These are phyloP conservation scores for Suillus hirtellus DNA, from an alignment of 768 basidiomycete species.

Conservation along the genomic window DNA sequence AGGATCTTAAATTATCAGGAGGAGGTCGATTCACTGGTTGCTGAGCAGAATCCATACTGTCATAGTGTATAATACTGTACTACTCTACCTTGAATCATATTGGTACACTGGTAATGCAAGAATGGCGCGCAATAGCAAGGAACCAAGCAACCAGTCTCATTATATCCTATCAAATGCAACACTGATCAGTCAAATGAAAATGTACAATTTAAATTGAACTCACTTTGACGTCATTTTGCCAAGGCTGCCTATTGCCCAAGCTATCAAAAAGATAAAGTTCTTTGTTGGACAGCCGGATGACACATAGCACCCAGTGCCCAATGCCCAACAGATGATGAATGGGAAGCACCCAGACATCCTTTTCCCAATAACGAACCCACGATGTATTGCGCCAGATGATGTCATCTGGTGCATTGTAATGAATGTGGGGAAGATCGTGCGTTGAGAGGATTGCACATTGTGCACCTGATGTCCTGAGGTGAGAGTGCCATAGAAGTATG, in stretches of 20 bases:
- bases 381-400: constrained; percentile 25
- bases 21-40: not conserved
- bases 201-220: not conserved
- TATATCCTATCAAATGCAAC: not conserved
- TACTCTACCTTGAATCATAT: not conserved
- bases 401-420: constrained; percentile 6
- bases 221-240: not conserved
- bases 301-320: constrained; percentile 36
- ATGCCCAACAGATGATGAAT: constrained; percentile 28
- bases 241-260: not conserved
- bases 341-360: constrained; percentile 36
- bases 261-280: not conserved
- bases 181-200: not conserved
- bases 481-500: constrained; percentile 9
- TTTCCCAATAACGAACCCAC: constrained; percentile 30
- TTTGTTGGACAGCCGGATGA: constrained; percentile 6
- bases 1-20: not conserved
- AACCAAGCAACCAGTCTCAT: not conserved
- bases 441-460: constrained; percentile 15
- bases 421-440: constrained; percentile 11
- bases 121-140: not conserved
- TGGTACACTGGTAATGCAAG: not conserved
- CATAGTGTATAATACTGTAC: not conserved
- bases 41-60: not conserved
- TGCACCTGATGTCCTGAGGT: not conserved